Evolutionary conservation across 192 early-diverging fungal genomes (phyloP), one percentile per base, ranked within the genome.

Genomic region (Phlyctochytrium bullatum): DNA sequence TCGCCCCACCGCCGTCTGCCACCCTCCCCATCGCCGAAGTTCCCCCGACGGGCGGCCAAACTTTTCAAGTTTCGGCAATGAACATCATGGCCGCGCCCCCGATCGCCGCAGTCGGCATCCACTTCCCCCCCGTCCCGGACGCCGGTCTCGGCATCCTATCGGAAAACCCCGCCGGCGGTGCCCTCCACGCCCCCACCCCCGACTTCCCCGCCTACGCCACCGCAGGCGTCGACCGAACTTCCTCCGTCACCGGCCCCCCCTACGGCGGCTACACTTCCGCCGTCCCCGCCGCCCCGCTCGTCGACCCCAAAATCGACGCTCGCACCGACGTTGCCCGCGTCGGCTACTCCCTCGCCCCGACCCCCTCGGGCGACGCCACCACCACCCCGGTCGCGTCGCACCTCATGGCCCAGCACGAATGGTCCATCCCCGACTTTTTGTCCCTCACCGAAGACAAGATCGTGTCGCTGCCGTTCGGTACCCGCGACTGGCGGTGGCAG

Each of bases 381-480:
- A 47, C 40, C 40, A 6, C 6, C 10, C 10, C 20, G 40, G 40
- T 47, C 40, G 40, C 20, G 10, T 47, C 40, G 20, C 40, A 47
- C 10, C 40, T 47, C 40, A 47, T 14, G 6, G 40, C 40, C 40
- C 6, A 6, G 10, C 20, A 47, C 40, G 40, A 47, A 47, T 47
- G 40, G 40, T 14, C 40, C 40, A 47, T 47, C 20, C 40, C 40
- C 40, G 40, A 64, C 25, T 77, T 77, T 54, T n/a, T 30, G 14
- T 52, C 40, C 27, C 33, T 64, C 4, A 31, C 50, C 40, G 73
- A 75, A 27, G 76, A 83, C 34, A 83, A 83, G 67, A n/a, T 83
- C 33, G 81, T 83, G 20, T 83, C 81, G 14, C 65, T 71, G n/a
- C 77, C 78, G 20, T 83, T 83, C 71, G 81, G 81, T 2, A 74